Base-by-base conservation (phyloP, 78 protist species). In the Chrysochromulina tobinii region DNA sequence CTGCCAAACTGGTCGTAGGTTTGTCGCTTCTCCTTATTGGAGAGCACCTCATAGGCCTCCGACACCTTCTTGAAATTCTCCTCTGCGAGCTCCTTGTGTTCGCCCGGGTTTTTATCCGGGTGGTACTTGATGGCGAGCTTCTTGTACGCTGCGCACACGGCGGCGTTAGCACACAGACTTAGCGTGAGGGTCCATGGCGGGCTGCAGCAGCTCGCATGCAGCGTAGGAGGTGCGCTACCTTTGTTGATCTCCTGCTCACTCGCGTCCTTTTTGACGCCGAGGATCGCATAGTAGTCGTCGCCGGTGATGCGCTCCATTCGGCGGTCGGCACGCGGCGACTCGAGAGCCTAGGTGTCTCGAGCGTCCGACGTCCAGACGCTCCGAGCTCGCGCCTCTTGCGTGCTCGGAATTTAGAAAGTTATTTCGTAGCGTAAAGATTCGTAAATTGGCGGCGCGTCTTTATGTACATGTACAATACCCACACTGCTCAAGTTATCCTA, bases 21-120 rank as follows among this genome's bases (percentile, higher is more conserved):
- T 9, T 8, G 17, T 5, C 83, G 83, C n/a, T 73, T 73, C 23
- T 73, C 83, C 83, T 9, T 1, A 23, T 73, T 73, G 83, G 57
- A 48, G 59, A 93, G 88, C 54, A 85, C 91, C 77, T 93, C 95
- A 69, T 93, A 90, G 64, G 95, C 95, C 27, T 67, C 66, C 4
- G 88, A 25, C 23, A 87, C 18, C 61, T 87, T 57, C 51, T 88
- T 85, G 73, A 90, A 93, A 20, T 90, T 58, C 48, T 93, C 92
- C 75, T 93, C 93, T 3, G 92, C 95, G 51, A 9, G 3, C n/a
- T 87, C 90, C 58, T 86, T 61, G 53, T 77, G 4, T 88, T 90
- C 81, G 38, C 38, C 38, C 12, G 81, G 84, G 83, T 93, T 90
- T 68, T 90, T 93, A 58, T 93, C 95, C 8, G 95, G 95, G 88